Conservation (phyloP, 768 basidiomycete species). For the Pholiota conissans region DNA sequence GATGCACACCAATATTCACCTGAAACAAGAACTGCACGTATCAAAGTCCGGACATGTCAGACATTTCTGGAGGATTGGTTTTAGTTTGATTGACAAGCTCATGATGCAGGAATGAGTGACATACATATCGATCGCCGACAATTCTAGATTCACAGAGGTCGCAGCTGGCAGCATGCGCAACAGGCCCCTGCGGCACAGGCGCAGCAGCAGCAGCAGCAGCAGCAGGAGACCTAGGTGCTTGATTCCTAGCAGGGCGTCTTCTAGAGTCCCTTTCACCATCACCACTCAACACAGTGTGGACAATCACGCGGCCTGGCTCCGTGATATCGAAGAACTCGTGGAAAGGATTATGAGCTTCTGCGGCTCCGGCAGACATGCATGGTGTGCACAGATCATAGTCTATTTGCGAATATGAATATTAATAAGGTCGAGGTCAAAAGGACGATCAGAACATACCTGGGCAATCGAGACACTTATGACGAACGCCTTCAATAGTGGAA, state of each 20-base stretch:
- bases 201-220: slow-evolving; percentile 11
- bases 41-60: slow-evolving; percentile 83
- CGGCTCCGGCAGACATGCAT: slow-evolving; percentile 51
- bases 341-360: slow-evolving; percentile 55
- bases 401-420: slow-evolving; percentile 20
- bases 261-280: slow-evolving; percentile 30
- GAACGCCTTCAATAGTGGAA: slow-evolving; percentile 55
- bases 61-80: slow-evolving; percentile 60
- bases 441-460: slow-evolving; percentile 37
- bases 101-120: slow-evolving; percentile 23
- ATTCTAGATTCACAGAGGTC: slow-evolving; percentile 77
- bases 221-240: background rate
- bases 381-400: slow-evolving; percentile 73
- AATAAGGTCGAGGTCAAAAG: background rate
- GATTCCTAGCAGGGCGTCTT: slow-evolving; percentile 5
- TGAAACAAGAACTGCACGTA: slow-evolving; percentile 69
- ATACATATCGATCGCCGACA: slow-evolving; percentile 69
- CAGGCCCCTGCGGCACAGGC: slow-evolving; percentile 20
- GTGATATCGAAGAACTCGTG: slow-evolving; percentile 75
- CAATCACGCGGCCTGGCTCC: slow-evolving; percentile 62
- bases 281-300: slow-evolving; percentile 58
- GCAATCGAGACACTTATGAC: slow-evolving; percentile 84
- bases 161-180: slow-evolving; percentile 68
- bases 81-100: background rate
- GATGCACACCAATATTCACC: slow-evolving; percentile 34